These are phyloP conservation scores for Rhodotorula paludigena DNA, from an alignment of 768 basidiomycete species.

Conservation along the genomic window DNA sequence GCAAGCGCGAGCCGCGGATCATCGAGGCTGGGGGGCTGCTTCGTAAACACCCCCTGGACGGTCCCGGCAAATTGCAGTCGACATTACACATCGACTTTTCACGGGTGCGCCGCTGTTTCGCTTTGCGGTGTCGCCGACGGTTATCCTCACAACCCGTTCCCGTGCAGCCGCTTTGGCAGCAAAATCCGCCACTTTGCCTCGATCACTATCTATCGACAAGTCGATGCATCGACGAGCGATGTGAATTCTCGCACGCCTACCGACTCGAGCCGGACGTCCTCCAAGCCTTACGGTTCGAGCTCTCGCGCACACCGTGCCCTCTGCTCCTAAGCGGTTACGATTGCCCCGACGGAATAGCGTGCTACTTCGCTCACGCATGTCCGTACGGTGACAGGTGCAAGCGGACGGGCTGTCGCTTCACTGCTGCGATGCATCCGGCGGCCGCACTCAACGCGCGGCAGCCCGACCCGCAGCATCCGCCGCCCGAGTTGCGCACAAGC, in stretches of 20 bases:
- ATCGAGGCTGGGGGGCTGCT: background rate
- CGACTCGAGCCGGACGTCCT: background rate
- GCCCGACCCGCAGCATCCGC: too few species aligned
- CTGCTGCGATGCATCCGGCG: constrained; percentile 7
- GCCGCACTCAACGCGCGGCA: background rate
- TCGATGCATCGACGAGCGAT: constrained; percentile 9
- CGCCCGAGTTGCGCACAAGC: too few species aligned
- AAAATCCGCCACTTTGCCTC: constrained; percentile 23
- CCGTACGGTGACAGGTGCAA: background rate
- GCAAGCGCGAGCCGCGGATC: background rate
- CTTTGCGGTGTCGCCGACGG: background rate
- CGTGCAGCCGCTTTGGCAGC: constrained; percentile 3
- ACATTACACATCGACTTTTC: background rate
- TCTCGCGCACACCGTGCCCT: constrained; percentile 8
- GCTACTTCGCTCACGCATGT: constrained; percentile 11
- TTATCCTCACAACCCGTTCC: too few species aligned
- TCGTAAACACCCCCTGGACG: background rate
- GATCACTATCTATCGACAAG: constrained; percentile 3
- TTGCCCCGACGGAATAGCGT: background rate
- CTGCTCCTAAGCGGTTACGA: background rate
- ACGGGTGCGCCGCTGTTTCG: background rate
- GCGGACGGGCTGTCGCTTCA: background rate
- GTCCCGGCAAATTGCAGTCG: background rate
- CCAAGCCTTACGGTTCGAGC: constrained; percentile 4
- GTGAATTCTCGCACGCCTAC: constrained; percentile 11